Percentiles rank a stretch among this genome's conserved stretches.
Evolutionary conservation across 305 asterid species (phyloP).

Genomic region (Stenogyne calaminthoides): DNA sequence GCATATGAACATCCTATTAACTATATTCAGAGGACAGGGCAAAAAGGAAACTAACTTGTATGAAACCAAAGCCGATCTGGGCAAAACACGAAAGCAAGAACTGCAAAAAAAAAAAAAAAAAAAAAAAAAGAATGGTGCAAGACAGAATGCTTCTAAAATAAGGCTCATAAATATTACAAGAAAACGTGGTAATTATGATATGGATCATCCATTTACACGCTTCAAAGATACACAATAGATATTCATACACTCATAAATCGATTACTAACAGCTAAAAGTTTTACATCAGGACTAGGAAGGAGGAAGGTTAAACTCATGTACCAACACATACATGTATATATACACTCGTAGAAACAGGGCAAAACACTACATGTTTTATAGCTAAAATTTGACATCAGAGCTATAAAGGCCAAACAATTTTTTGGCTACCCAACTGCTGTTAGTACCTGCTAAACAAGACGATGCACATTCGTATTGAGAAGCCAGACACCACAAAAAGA

Average conservation of each 20-base stretch:
- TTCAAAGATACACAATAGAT: neutral
- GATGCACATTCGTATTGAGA: neutral
- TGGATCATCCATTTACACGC: conserved; percentile 18
- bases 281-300: neutral
- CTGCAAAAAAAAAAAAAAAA: neutral
- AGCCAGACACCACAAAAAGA: conserved; percentile 2
- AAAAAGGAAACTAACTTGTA: too few species aligned
- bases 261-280: neutral
- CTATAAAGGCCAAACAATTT: conserved; percentile 12
- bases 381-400: neutral
- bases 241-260: neutral
- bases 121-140: neutral
- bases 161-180: neutral
- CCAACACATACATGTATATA: neutral
- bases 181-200: neutral
- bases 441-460: conserved; percentile 19
- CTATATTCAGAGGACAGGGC: neutral
- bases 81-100: neutral
- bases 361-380: neutral
- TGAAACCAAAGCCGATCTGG: neutral
- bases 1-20: too few species aligned
- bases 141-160: neutral
- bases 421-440: conserved; percentile 28
- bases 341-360: neutral
- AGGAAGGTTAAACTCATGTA: neutral